A percentile compares a stretch with the other conserved stretches of the same genome.
Conservation (phyloP, 2,329 filamentous ascomycete genomes). For the Sporothrix pseudoabietina region DNA sequence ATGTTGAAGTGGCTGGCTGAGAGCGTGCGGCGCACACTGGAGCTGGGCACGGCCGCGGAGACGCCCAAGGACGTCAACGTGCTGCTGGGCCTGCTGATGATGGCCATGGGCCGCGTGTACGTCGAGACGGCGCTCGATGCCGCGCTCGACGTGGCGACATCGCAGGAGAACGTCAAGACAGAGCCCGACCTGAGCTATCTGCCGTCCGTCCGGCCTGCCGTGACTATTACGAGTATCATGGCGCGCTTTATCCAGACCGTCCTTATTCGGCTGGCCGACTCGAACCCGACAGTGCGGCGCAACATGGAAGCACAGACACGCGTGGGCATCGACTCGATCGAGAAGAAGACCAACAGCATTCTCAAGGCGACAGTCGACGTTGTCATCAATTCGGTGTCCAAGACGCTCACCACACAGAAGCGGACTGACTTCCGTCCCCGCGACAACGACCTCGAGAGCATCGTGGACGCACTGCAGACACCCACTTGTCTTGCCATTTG, state of each 20-base stretch:
- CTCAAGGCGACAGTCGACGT: conserved; percentile 64
- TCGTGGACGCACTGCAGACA: conserved; percentile 78
- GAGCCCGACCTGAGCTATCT: conserved; percentile 90
- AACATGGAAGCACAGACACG: conserved; percentile 85
- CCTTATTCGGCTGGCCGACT: conserved; percentile 83
- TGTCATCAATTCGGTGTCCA: conserved; percentile 73
- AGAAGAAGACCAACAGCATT: conserved; percentile 74
- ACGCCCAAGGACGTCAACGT: conserved; percentile 92
- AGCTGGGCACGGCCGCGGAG: conserved; percentile 83
- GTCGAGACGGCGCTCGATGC: conserved; percentile 69
- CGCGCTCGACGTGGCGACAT: conserved; percentile 69
- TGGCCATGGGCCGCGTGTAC: conserved; percentile 83
- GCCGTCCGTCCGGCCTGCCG: conserved; percentile 73
- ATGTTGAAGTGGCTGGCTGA: conserved; percentile 99
- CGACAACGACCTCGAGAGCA: conserved; percentile 66
- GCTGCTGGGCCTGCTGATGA: conserved; percentile 78
- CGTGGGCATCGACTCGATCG: conserved; percentile 72
- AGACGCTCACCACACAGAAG: conserved; percentile 74
- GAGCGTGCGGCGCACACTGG: conserved; percentile 85
- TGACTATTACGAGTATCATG: conserved; percentile 90
- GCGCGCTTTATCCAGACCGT: conserved; percentile 89
- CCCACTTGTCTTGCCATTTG: conserved; percentile 80
- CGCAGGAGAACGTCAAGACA: conserved; percentile 75
- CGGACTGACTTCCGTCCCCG: conserved; percentile 89
- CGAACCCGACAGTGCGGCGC: conserved; percentile 85